Evolutionary conservation across 2,329 filamentous ascomycete species (phyloP), one percentile per base, ranked within the genome.

Genomic region (Colletotrichum eleusines): DNA sequence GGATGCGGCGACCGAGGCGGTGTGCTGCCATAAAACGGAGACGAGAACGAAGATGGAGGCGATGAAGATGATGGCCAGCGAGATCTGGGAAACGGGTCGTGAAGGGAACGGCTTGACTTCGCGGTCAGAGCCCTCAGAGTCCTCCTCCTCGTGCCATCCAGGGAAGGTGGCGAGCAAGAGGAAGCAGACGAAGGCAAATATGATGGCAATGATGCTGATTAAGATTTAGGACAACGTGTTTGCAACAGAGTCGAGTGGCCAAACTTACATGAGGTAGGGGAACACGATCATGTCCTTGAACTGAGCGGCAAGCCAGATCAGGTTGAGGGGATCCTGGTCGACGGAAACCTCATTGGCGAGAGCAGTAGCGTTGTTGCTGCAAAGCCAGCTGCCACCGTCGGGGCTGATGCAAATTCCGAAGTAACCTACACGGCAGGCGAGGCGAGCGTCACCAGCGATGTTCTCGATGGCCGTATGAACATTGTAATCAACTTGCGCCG

Each of bases 211-310:
- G 85, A 99, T 99, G 74, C 94, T 96, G 75, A 35, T 23, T 23
- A 8, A 7, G 26, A 6, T 31, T 76, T 66, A 76, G 76, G 57
- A 20, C 9, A 23, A 40, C 33, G 54, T 44, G 67, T 54, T 14
- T 33, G 33, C 20, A 31, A 16, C 35, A 35, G 7, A 50, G 7
- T 62, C 3, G 8, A 16, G 31, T 75, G 16, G 23, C 18, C 20
- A 23, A 20, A 85, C 93, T 85, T 81, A 96, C 92, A 99, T 91
- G 26, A 99, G 85, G 79, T 98, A 99, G 12, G 96, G 96, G 80
- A 99, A 99, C 54, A 99, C 95, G 80, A 99, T 96, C 83, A 95
- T 95, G 81, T 98, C 94, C 82, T 98, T 98, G 85, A 99, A 99
- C 75, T 97, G 97, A 76, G 92, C 91, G 31, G 96, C 95, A 66